phyloP scores from a whole-genome alignment of 1,284 basidiomycete genomes.

The Afroboletus lepidellus region DNA sequence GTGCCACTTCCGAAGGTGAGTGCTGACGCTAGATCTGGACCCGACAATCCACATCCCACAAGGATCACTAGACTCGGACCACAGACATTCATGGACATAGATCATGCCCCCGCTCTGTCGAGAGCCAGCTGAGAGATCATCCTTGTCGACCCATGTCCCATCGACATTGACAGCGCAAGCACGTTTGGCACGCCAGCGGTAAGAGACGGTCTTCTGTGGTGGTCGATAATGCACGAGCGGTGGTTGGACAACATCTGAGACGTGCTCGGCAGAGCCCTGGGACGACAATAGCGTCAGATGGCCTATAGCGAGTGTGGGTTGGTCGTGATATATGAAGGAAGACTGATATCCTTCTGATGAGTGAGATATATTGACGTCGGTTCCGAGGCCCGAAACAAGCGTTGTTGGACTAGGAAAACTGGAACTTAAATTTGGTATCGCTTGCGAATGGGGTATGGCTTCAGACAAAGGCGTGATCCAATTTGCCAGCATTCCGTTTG shows the following conservation, averaged over 20 bases:
- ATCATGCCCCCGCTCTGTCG: not conserved
- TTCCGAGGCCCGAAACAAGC: too few species aligned
- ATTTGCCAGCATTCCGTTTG: too few species aligned
- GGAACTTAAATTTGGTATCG: too few species aligned
- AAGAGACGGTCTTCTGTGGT: not conserved
- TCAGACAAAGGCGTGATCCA: too few species aligned
- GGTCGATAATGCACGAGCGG: not conserved
- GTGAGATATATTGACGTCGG: too few species aligned
- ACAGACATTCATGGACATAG: constrained; percentile 14
- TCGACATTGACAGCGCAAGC: constrained; percentile 3
- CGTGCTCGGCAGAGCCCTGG: too few species aligned
- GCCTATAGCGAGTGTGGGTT: too few species aligned
- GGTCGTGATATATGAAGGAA: too few species aligned
- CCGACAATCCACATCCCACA: constrained; percentile 20
- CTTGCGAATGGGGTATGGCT: too few species aligned
- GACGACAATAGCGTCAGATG: too few species aligned
- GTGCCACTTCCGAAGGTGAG: constrained; percentile 17
- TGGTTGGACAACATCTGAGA: not conserved
- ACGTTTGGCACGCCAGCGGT: not conserved
- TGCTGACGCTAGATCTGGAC: constrained; percentile 1
- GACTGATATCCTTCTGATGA: too few species aligned
- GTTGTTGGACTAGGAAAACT: too few species aligned
- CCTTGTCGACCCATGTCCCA: constrained; percentile 11
- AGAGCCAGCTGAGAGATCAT: constrained; percentile 2
- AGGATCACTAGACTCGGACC: constrained; percentile 4